Evolutionary conservation across 371 early-diverging fungal genomes (phyloP).

Genomic region (Circinella umbellata): DNA sequence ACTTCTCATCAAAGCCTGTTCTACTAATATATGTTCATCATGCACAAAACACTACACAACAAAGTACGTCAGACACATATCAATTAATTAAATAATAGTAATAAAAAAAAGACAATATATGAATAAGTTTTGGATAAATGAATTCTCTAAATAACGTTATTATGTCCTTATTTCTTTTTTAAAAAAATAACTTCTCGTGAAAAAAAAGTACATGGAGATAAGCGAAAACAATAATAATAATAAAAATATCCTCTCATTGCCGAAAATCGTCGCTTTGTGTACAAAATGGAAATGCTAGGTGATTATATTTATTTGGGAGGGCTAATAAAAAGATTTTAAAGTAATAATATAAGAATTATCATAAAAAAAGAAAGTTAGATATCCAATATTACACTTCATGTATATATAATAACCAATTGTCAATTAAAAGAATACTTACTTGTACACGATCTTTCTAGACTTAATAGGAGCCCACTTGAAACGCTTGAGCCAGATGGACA

Average conservation of each 20-base stretch:
- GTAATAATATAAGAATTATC: neutral
- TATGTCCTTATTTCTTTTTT: conserved; percentile 6
- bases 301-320: conserved; percentile 31
- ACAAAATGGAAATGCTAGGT: conserved; percentile 6
- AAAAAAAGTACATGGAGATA: conserved; percentile 11
- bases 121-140: neutral
- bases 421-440: conserved; percentile 35
- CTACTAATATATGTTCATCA: too few relatives aligned
- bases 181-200: conserved; percentile 1
- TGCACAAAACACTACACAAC: too few relatives aligned
- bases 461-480: conserved; percentile 82
- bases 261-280: conserved; percentile 6
- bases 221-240: conserved; percentile 3
- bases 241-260: neutral
- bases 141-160: conserved; percentile 8
- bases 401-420: too few relatives aligned
- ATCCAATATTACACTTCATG: neutral
- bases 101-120: neutral
- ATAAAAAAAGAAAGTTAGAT: neutral
- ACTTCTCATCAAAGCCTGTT: too few relatives aligned
- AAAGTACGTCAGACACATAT: too few relatives aligned
- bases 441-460: conserved; percentile 83
- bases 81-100: neutral
- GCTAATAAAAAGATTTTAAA: conserved; percentile 20
- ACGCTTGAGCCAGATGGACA: conserved; percentile 80